These are phyloP conservation scores for Arthrinium puccinioides DNA, from an alignment of 2,329 filamentous ascomycete genomes.

Conservation along the genomic window DNA sequence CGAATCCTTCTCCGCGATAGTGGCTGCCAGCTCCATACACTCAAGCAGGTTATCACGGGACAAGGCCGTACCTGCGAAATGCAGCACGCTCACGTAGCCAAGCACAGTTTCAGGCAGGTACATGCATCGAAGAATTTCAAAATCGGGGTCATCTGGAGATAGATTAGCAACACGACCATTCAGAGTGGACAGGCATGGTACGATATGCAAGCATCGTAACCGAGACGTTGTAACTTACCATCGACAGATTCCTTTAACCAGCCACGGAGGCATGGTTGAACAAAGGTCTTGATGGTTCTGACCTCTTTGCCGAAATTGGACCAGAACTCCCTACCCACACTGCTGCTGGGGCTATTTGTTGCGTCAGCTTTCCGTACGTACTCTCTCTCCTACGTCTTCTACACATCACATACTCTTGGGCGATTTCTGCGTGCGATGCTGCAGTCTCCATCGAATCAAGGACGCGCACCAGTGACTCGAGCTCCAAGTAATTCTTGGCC, in stretches of 20 bases:
- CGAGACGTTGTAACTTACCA: slow-evolving; percentile 38
- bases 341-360: slow-evolving; percentile 20
- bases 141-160: slow-evolving; percentile 46
- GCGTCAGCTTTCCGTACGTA: slow-evolving; percentile 21
- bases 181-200: slow-evolving; percentile 9
- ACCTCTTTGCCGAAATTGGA: slow-evolving; percentile 46
- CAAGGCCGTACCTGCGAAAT: slow-evolving; percentile 68
- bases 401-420: slow-evolving; percentile 38
- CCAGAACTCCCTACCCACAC: slow-evolving; percentile 39
- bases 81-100: slow-evolving; percentile 73
- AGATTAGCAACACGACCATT: slow-evolving; percentile 4
- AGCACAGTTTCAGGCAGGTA: slow-evolving; percentile 85
- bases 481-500: slow-evolving; percentile 57
- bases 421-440: slow-evolving; percentile 45
- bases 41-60: slow-evolving; percentile 72
- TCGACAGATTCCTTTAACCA: slow-evolving; percentile 53
- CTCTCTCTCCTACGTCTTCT: not conserved
- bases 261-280: slow-evolving; percentile 54
- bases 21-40: slow-evolving; percentile 76
- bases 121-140: slow-evolving; percentile 59
- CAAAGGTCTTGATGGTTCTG: slow-evolving; percentile 44
- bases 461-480: slow-evolving; percentile 59
- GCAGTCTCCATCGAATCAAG: slow-evolving; percentile 64
- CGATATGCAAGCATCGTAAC: too few relatives aligned
- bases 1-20: slow-evolving; percentile 64